Evolutionary conservation across 148 eudicot species (phyloP).

Genomic region (Amaranthus palmeri): DNA sequence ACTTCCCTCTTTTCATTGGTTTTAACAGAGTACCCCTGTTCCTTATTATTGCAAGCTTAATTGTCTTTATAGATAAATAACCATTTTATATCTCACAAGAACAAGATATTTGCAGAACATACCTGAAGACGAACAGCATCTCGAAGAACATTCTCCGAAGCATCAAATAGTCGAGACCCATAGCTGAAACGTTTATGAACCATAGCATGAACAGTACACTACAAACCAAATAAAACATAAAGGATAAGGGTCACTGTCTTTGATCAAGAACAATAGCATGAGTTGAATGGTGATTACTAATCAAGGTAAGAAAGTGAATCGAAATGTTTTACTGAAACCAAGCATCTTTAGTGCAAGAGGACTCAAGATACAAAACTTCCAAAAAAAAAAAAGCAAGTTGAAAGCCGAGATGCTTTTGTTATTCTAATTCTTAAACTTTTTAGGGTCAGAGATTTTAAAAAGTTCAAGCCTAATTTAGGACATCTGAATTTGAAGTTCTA

Average conservation of each 20-base stretch:
- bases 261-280: neutral
- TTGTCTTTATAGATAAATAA: no score
- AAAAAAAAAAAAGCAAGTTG: neutral
- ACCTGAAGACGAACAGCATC: conserved; percentile 80
- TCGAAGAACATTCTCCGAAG: conserved; percentile 40
- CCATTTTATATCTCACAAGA: neutral
- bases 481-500: no score
- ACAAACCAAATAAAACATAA: conserved; percentile 21
- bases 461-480: no score
- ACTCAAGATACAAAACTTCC: neutral
- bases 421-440: no score
- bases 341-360: neutral
- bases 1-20: neutral
- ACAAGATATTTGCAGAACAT: conserved; percentile 6
- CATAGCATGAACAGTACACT: conserved; percentile 66
- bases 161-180: conserved; percentile 17
- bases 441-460: no score
- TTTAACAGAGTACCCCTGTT: neutral
- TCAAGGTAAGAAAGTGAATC: neutral
- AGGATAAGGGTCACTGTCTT: conserved; percentile 4
- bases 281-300: neutral
- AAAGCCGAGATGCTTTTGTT: neutral
- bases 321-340: neutral
- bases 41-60: no score
- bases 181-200: conserved; percentile 34